Conservation (phyloP, 2,329 filamentous ascomycete genomes). For the Pseudofabraea citricarpa region DNA sequence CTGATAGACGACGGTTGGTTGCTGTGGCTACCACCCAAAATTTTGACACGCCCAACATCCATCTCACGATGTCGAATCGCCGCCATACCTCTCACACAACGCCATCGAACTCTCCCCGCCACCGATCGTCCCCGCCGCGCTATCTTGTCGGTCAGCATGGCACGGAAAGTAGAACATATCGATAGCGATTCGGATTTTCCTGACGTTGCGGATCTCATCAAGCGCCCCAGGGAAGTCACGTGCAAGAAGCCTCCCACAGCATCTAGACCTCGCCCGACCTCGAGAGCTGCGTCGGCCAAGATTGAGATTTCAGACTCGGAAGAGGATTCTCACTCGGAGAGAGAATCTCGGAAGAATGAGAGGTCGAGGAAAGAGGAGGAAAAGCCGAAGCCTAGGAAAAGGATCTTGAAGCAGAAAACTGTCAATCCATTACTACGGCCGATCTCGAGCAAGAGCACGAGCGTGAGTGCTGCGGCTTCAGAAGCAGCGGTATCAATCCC, state of each 20-base stretch:
- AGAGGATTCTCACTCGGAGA: background rate
- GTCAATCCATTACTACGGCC: constrained; percentile 22
- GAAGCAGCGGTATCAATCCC: constrained; percentile 2
- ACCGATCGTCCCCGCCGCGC: too few species aligned
- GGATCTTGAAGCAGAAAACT: constrained; percentile 15
- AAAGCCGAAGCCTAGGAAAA: constrained; percentile 16
- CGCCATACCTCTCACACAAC: too few species aligned
- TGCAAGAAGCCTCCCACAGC: background rate
- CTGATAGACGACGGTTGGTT: too few species aligned
- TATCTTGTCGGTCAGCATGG: too few species aligned
- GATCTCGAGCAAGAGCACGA: constrained; percentile 3
- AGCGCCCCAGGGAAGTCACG: background rate
- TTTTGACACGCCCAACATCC: too few species aligned
- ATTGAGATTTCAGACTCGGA: background rate
- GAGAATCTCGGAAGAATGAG: background rate
- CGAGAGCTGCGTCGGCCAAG: background rate
- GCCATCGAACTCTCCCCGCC: too few species aligned
- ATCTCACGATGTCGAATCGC: too few species aligned
- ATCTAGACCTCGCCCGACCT: background rate
- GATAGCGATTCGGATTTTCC: background rate
- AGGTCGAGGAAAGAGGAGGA: background rate
- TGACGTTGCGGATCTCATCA: background rate
- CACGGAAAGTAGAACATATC: background rate
- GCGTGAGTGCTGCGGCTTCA: background rate
- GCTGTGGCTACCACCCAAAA: too few species aligned